Conservation (phyloP, 345 rosid species). For the Linum lewisii region DNA sequence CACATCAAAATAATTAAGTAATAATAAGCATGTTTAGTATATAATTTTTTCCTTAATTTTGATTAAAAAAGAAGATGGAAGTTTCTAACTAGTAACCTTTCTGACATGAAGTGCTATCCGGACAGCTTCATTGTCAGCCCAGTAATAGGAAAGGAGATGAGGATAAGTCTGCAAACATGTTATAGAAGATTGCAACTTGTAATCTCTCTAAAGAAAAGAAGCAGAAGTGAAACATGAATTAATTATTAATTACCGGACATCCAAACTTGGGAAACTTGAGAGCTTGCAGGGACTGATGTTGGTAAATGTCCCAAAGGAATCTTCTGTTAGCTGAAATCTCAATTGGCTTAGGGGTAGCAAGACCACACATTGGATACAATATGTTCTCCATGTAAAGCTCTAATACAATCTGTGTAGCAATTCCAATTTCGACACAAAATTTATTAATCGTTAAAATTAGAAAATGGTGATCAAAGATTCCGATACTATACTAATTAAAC, state of each 20-base stretch:
- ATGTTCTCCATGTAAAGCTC: background rate
- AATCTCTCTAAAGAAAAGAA: background rate
- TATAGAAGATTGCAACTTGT: background rate
- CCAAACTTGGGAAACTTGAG: background rate
- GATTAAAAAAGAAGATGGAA: too few species aligned
- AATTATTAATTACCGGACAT: background rate
- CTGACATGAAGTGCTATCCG: background rate
- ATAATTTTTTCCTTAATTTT: too few species aligned
- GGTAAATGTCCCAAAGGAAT: background rate
- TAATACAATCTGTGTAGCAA: background rate
- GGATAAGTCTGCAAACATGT: background rate
- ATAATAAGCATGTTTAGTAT: too few species aligned
- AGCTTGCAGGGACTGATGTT: background rate
- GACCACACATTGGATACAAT: background rate
- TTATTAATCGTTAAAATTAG: too few species aligned
- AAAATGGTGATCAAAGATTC: too few species aligned
- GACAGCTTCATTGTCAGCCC: background rate
- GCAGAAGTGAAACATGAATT: background rate
- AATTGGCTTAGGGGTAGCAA: background rate
- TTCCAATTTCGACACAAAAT: background rate
- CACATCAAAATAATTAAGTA: background rate
- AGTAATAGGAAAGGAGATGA: background rate
- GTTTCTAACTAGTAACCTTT: too few species aligned
- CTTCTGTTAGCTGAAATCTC: background rate
- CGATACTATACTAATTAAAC: too few species aligned